Evolutionary conservation across 768 basidiomycete genomes (phyloP).

Genomic region (Calocybe indica): DNA sequence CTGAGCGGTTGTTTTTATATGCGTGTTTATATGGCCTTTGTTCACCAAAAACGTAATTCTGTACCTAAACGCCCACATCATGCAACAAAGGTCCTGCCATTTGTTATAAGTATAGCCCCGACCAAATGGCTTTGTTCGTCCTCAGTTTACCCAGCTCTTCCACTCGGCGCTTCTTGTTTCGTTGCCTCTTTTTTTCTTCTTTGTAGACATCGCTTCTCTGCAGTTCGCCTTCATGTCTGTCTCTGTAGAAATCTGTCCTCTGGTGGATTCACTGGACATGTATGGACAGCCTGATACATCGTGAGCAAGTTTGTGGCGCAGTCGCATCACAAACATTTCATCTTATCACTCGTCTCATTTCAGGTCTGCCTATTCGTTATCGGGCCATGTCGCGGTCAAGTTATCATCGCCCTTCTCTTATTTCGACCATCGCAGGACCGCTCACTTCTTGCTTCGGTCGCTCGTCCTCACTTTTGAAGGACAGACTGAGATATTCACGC

Average conservation of each 20-base stretch:
- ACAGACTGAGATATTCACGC: constrained; percentile 69
- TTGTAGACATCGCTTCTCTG: constrained; percentile 10
- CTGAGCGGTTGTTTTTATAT: too few relatives aligned
- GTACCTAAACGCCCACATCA: constrained; percentile 8
- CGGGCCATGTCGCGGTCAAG: constrained; percentile 70
- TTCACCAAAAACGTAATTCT: constrained; percentile 12
- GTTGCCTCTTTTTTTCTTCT: constrained; percentile 10
- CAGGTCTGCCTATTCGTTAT: constrained; percentile 84
- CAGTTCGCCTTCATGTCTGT: constrained; percentile 49
- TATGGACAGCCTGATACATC: constrained; percentile 59
- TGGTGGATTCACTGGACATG: constrained; percentile 54
- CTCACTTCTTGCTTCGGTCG: constrained; percentile 58
- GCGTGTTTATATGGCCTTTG: constrained; percentile 4
- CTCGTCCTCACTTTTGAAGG: constrained; percentile 80
- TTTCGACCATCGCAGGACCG: constrained; percentile 46
- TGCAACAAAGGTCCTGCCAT: too few relatives aligned
- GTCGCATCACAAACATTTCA: neutral
- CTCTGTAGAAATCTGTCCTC: constrained; percentile 57
- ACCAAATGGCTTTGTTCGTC: too few relatives aligned
- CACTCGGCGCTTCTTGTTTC: constrained; percentile 6
- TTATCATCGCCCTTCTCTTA: constrained; percentile 52
- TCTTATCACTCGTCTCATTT: neutral
- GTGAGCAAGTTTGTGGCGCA: constrained; percentile 35
- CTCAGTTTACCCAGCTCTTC: neutral
- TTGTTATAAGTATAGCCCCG: constrained; percentile 10